These are phyloP conservation scores for Haematococcus sp. DNA, from an alignment of 139 green algal genomes.

Conservation along the genomic window DNA sequence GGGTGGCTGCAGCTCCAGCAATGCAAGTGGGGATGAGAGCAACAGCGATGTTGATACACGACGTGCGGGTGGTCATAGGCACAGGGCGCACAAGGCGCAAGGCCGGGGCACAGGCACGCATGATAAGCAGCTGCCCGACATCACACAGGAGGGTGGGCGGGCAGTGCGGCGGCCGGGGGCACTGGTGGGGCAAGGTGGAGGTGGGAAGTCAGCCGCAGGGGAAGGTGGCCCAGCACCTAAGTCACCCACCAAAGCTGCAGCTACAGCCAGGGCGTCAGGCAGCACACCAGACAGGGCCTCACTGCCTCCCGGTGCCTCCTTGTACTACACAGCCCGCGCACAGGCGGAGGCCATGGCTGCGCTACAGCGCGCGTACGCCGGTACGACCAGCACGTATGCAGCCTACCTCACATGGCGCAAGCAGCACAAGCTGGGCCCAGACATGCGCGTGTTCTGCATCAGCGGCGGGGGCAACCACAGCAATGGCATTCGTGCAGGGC, in stretches of 20 bases:
- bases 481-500: slow-evolving; percentile 23
- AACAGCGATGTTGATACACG: background rate
- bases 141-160: too few relatives aligned
- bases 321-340: background rate
- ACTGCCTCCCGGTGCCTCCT: background rate
- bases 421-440: slow-evolving; percentile 8
- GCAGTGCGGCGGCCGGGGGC: too few relatives aligned
- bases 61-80: background rate
- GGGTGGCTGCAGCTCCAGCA: too few relatives aligned
- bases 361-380: background rate
- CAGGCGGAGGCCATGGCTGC: background rate
- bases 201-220: too few relatives aligned
- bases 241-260: too few relatives aligned
- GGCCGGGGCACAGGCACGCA: slow-evolving; percentile 1
- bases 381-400: background rate
- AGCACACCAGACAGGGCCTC: background rate
- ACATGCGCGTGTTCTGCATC: slow-evolving; percentile 18
- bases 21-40: too few relatives aligned
- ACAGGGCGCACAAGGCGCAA: background rate
- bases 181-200: too few relatives aligned
- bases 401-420: slow-evolving; percentile 14
- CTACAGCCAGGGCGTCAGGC: too few relatives aligned
- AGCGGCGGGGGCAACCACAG: slow-evolving; percentile 14
- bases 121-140: too few relatives aligned
- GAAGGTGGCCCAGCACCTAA: too few relatives aligned